A percentile compares a stretch with the other conserved stretches of the same genome.
Evolutionary conservation across 2,329 filamentous ascomycete genomes (phyloP).

Genomic region (Paracoccidioides lutzii): DNA sequence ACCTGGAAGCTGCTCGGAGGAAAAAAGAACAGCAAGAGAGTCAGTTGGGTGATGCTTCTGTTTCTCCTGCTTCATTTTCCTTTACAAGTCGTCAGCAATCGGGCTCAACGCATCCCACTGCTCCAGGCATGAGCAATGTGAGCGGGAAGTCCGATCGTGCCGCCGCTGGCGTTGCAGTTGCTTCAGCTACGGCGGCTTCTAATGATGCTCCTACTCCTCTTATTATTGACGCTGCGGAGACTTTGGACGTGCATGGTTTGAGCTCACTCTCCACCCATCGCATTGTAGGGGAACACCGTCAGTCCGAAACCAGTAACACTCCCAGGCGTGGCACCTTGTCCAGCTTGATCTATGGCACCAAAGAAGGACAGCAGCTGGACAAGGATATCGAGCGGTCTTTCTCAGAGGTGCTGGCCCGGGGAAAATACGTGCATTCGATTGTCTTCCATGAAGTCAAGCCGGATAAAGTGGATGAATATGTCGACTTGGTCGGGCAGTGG

Average conservation of each 20-base stretch:
- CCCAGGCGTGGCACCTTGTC: conserved; percentile 62
- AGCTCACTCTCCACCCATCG: conserved; percentile 47
- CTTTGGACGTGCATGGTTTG: conserved; percentile 35
- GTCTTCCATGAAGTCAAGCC: conserved; percentile 93
- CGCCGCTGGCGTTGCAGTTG: conserved; percentile 28
- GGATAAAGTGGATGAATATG: conserved; percentile 90
- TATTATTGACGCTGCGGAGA: conserved; percentile 29
- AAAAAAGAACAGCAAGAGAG: conserved; percentile 71
- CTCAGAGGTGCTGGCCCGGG: conserved; percentile 82
- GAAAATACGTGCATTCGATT: conserved; percentile 97
- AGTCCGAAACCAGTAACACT: conserved; percentile 31
- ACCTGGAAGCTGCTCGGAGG: conserved; percentile 62
- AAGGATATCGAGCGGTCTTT: conserved; percentile 93
- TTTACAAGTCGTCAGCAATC: conserved; percentile 22
- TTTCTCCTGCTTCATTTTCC: conserved; percentile 29
- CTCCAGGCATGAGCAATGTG: conserved; percentile 35
- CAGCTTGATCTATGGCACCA: conserved; percentile 90
- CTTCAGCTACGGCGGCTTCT: neutral
- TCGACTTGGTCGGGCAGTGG: conserved; percentile 76
- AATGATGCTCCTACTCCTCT: conserved; percentile 13
- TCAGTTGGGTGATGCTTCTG: conserved; percentile 46
- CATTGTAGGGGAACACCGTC: conserved; percentile 44
- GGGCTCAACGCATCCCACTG: conserved; percentile 27
- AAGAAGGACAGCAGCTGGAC: conserved; percentile 86
- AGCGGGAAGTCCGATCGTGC: conserved; percentile 16